phyloP scores from a whole-genome alignment of 305 asterid genomes.

The Withania somnifera region DNA sequence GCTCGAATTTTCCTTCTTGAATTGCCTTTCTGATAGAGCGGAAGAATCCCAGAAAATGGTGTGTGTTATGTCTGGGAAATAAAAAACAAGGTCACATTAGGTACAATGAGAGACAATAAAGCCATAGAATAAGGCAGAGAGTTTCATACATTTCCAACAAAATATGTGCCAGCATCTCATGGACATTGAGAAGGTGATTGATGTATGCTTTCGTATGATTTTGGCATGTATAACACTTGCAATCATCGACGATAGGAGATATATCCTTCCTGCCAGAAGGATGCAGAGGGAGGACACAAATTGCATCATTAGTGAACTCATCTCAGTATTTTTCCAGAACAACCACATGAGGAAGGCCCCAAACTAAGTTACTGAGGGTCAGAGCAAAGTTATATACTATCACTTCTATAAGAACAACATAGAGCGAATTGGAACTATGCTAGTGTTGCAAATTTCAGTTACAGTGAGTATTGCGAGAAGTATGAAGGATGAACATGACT shows the following conservation, averaged over 20 bases:
- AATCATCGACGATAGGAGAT: conserved; percentile 47
- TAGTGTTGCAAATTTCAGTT: background rate
- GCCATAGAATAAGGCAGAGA: background rate
- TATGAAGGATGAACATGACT: background rate
- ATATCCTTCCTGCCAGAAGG: conserved; percentile 54
- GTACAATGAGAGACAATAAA: background rate
- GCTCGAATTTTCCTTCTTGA: conserved; percentile 46
- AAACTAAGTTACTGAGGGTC: background rate
- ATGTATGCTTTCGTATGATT: conserved; percentile 83
- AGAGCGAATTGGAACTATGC: background rate
- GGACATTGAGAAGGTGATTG: conserved; percentile 82
- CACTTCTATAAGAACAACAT: background rate
- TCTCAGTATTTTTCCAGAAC: background rate
- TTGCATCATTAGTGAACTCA: background rate
- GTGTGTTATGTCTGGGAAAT: conserved; percentile 70
- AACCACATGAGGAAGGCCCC: background rate
- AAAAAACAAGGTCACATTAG: conserved; percentile 1
- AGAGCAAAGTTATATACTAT: background rate
- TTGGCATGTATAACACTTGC: conserved; percentile 75
- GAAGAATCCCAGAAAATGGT: conserved; percentile 84
- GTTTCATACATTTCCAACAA: conserved; percentile 65
- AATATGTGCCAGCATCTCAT: conserved; percentile 89
- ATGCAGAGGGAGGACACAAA: background rate
- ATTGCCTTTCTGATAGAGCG: conserved; percentile 60
- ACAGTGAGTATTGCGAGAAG: background rate